These are phyloP conservation scores for Helichrysum umbraculigerum DNA, from an alignment of 129 eudicot species.

Conservation along the genomic window DNA sequence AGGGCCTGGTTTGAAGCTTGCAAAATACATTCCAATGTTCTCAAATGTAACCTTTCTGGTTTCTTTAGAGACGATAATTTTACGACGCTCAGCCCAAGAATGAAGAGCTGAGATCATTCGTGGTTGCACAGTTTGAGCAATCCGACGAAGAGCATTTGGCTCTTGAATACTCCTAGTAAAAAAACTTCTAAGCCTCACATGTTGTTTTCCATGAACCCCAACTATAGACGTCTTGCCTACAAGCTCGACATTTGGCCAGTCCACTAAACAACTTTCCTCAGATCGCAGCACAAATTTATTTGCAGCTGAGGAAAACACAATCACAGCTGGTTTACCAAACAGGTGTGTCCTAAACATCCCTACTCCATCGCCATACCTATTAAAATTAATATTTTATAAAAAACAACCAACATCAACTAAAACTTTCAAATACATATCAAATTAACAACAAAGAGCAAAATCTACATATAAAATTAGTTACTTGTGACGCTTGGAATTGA, in stretches of 20 bases:
- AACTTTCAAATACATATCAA: not conserved
- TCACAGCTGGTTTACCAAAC: slow-evolving; percentile 51
- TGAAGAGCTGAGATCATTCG: slow-evolving; percentile 51
- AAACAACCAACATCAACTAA: not conserved
- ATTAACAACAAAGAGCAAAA: not conserved
- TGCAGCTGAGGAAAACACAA: slow-evolving; percentile 41
- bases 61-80: slow-evolving; percentile 32
- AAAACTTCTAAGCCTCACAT: slow-evolving; percentile 46
- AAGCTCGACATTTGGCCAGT: slow-evolving; percentile 47
- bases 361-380: slow-evolving; percentile 52
- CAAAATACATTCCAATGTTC: slow-evolving; percentile 53
- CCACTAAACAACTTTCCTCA: slow-evolving; percentile 21
- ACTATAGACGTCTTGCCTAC: slow-evolving; percentile 41
- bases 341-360: slow-evolving; percentile 51
- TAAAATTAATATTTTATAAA: not conserved
- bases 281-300: slow-evolving; percentile 43
- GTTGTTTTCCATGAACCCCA: slow-evolving; percentile 49
- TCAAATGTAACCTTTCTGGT: slow-evolving; percentile 63
- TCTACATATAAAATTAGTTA: not conserved
- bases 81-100: slow-evolving; percentile 48
- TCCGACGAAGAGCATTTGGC: slow-evolving; percentile 58
- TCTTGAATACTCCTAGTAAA: slow-evolving; percentile 50
- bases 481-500: slow-evolving; percentile 54
- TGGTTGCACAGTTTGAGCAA: slow-evolving; percentile 60
- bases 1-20: slow-evolving; percentile 49